Evolutionary conservation across 1,284 basidiomycete genomes (phyloP).

Genomic region (Malassezia japonica): DNA sequence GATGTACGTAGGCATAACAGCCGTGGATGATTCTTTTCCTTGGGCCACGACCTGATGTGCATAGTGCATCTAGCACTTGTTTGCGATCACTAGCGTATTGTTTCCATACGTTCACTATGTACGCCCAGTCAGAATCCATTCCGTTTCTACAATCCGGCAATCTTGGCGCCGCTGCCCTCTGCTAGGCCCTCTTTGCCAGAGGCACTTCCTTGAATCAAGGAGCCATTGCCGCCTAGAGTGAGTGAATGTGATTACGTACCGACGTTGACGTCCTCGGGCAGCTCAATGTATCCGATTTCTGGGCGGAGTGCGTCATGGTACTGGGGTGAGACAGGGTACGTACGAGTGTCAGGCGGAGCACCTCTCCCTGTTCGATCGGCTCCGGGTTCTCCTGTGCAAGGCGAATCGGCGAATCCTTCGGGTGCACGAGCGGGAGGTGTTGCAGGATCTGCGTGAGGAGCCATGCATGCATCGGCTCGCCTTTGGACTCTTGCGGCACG

Average conservation of each 20-base stretch:
- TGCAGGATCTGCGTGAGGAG: conserved; percentile 33
- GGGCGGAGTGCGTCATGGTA: conserved; percentile 23
- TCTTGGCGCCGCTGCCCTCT: not conserved
- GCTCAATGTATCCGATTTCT: conserved; percentile 41
- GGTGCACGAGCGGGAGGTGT: conserved; percentile 39
- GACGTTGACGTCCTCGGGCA: conserved; percentile 11
- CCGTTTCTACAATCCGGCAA: not conserved
- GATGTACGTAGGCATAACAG: conserved; percentile 17
- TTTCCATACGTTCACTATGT: too few relatives aligned
- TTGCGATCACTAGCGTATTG: too few relatives aligned
- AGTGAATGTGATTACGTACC: conserved; percentile 3
- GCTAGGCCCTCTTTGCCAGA: not conserved
- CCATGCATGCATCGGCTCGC: conserved; percentile 25
- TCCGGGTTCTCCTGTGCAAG: conserved; percentile 8
- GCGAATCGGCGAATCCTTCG: conserved; percentile 26
- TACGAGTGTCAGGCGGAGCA: conserved; percentile 6
- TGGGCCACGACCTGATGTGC: too few relatives aligned
- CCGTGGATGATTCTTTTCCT: conserved; percentile 7
- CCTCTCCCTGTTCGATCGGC: conserved; percentile 11
- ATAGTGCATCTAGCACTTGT: too few relatives aligned
- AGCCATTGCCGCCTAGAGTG: conserved; percentile 1
- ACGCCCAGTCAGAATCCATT: too few relatives aligned
- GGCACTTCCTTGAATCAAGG: not conserved
- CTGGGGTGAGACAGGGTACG: conserved; percentile 14
- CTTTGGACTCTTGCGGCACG: conserved; percentile 6